Base-by-base conservation (phyloP, 768 basidiomycete species). In the Boletus rex-veris region DNA sequence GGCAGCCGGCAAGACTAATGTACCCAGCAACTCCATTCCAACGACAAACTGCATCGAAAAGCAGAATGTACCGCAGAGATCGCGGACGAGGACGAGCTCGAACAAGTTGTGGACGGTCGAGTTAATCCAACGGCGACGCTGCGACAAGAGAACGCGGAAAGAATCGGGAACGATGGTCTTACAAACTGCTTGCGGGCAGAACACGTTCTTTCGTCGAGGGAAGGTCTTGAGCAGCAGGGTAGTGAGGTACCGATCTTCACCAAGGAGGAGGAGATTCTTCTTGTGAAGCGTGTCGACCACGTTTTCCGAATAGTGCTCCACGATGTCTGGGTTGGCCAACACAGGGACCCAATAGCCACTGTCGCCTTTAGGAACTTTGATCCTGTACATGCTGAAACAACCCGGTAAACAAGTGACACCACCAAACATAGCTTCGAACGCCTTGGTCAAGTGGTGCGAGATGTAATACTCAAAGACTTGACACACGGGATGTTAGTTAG, bases 1-100 rank as follows among this genome's bases (percentile, higher is more conserved):
- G 58, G 97, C 96, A 38, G 95, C 97, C 19, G 97, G 97, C 21
- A 98, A 78, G 28, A 98, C 96, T 58, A 99, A 80, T 3, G 97
- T 98, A 67, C 96, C 96, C 56, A 90, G 85, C 58, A 99, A 78
- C 69, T 99, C 97, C 95, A 99, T 99, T 69, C 89, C 94, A 35
- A 96, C 92, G 61, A 98, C 93, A 67, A 98, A 98, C 77, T 97
- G 95, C 96, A 98, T 98, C 11, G 92, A 95, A 83, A 99, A 98
- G 77, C 97, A 99, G 86, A 98, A 99, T 3, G 95, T 98, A 44
- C 97, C 97, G 62, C 96, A 99, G n/a, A 98, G 83, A 71, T 99
- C 97, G 21, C 95, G 85, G 24, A 99, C 96, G 46, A 98, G 80
- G 31, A 98, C 73, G 53, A 99, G 78, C 68, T 98, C 96, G n/a